A percentile compares a stretch with the other conserved stretches of the same genome.
Evolutionary conservation across 2,329 filamentous ascomycete species (phyloP).

Genomic region (Exophiala sp.): DNA sequence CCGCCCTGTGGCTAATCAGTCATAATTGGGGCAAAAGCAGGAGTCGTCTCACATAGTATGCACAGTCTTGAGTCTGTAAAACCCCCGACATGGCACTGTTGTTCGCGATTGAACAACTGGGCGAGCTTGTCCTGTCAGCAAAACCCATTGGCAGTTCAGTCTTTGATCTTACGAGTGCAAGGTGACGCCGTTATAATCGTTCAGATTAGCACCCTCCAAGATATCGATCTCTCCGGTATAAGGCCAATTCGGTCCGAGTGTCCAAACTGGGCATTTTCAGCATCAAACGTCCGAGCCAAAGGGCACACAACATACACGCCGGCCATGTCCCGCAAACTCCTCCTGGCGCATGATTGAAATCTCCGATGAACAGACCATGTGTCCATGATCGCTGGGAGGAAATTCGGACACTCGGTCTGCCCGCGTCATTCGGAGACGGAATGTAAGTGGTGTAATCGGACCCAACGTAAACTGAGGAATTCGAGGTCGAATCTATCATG

Average conservation of each 20-base stretch:
- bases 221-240: constrained; percentile 66
- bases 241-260: constrained; percentile 60
- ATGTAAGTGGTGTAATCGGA: constrained; percentile 30
- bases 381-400: constrained; percentile 31
- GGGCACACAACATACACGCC: constrained; percentile 21
- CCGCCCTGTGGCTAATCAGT: constrained; percentile 20
- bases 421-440: constrained; percentile 22
- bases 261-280: constrained; percentile 36
- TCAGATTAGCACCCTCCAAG: constrained; percentile 64
- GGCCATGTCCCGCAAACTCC: constrained; percentile 41
- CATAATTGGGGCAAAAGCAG: not conserved
- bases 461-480: constrained; percentile 32
- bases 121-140: constrained; percentile 3
- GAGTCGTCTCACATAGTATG: constrained; percentile 34
- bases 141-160: not conserved
- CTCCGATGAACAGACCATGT: constrained; percentile 36
- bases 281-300: not conserved
- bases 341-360: constrained; percentile 35
- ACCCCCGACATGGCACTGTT: constrained; percentile 38
- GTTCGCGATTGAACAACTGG: constrained; percentile 25
- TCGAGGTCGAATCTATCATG: constrained; percentile 25
- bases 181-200: constrained; percentile 55
- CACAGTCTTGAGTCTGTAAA: constrained; percentile 51
- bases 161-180: constrained; percentile 52
- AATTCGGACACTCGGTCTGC: constrained; percentile 33